Percentiles rank a stretch among this genome's conserved stretches.
Conservation (phyloP, 371 early-diverging fungal species). For the Mortierella sp. region DNA sequence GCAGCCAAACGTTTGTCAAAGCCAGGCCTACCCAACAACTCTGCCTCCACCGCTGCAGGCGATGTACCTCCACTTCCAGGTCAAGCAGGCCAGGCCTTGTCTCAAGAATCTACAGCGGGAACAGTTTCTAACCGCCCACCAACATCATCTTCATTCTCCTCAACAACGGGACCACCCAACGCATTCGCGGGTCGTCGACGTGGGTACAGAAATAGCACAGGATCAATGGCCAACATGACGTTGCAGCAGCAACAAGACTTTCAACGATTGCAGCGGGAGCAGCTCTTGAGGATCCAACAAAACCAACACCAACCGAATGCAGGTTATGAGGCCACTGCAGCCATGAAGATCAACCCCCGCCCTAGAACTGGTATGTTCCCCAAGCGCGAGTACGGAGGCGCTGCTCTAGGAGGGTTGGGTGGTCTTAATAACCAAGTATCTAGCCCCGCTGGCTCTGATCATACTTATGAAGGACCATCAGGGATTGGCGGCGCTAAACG, state of each 20-base stretch:
- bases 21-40: constrained; percentile 28
- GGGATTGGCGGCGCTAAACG: constrained; percentile 20
- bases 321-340: constrained; percentile 46
- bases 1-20: constrained; percentile 54
- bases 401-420: constrained; percentile 36
- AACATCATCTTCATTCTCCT: constrained; percentile 16
- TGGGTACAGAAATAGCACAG: constrained; percentile 53
- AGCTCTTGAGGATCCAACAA: constrained; percentile 43
- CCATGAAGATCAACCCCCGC: constrained; percentile 45
- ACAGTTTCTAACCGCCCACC: not conserved
- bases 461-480: not conserved
- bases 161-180: constrained; percentile 39
- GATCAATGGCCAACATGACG: constrained; percentile 55
- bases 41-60: not conserved
- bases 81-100: not conserved
- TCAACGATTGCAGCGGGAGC: constrained; percentile 45
- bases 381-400: constrained; percentile 45
- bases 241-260: constrained; percentile 47
- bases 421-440: constrained; percentile 17
- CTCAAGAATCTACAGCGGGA: not conserved
- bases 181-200: constrained; percentile 54
- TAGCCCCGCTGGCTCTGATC: not conserved
- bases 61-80: constrained; percentile 13
- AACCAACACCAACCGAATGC: constrained; percentile 39
- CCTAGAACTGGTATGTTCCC: constrained; percentile 36